phyloP scores from a whole-genome alignment of 2,329 filamentous ascomycete species.

The Neodidymelliopsis sp. region DNA sequence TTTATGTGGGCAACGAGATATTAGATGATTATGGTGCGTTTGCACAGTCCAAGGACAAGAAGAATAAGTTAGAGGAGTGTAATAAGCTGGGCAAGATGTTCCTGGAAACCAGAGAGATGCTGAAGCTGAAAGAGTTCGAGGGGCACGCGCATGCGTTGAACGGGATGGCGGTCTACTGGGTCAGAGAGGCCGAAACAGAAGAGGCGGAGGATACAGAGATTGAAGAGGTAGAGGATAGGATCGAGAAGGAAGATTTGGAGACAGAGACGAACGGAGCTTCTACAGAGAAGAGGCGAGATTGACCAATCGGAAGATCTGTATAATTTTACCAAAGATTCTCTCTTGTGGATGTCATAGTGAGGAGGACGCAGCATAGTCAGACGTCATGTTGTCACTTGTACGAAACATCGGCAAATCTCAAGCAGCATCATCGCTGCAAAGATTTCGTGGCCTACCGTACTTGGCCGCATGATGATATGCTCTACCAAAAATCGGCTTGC shows the following conservation, averaged over 20 bases:
- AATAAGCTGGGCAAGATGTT: conserved; percentile 40
- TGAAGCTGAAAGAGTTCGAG: conserved; percentile 38
- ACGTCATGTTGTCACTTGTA: too few species aligned
- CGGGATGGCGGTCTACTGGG: conserved; percentile 44
- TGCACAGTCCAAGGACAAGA: conserved; percentile 36
- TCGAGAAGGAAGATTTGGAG: not conserved
- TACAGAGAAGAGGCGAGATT: too few species aligned
- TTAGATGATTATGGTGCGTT: conserved; percentile 37
- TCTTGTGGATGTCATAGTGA: too few species aligned
- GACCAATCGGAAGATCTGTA: too few species aligned
- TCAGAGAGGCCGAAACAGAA: not conserved
- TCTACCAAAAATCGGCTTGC: too few species aligned
- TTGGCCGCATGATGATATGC: too few species aligned
- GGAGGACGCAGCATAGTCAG: too few species aligned
- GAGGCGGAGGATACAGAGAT: not conserved
- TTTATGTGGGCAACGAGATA: conserved; percentile 50
- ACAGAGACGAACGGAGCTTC: not conserved
- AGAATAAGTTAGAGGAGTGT: conserved; percentile 33
- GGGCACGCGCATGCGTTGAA: conserved; percentile 41
- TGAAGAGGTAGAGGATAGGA: not conserved
- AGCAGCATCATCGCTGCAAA: too few species aligned
- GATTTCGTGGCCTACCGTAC: too few species aligned
- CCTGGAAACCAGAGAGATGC: conserved; percentile 21
- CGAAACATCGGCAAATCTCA: too few species aligned
- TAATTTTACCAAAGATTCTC: too few species aligned